A percentile compares a stretch with the other conserved stretches of the same genome.
phyloP scores from a whole-genome alignment of 2,329 filamentous ascomycete genomes.

The Pseudocercospora crystallina region DNA sequence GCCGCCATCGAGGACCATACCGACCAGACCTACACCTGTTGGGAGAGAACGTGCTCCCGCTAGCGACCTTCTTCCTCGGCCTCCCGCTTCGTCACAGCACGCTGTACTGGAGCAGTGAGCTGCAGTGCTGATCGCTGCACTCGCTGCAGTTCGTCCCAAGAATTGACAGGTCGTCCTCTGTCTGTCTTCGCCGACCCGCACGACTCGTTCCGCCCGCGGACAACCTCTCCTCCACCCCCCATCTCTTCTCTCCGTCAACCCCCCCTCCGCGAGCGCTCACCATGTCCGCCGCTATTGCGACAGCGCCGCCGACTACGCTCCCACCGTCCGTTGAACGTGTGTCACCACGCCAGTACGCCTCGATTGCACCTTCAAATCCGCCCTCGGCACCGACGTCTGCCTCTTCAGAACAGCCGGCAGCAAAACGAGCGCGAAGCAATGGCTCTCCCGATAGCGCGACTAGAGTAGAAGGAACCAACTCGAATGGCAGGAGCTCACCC shows the following conservation, averaged over 20 bases:
- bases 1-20: neutral
- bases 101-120: constrained; percentile 4
- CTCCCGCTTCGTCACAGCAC: neutral
- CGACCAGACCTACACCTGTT: neutral
- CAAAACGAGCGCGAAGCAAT: constrained; percentile 35
- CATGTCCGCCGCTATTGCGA: constrained; percentile 49
- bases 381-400: constrained; percentile 30
- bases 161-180: neutral
- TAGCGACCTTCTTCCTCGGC: constrained; percentile 8
- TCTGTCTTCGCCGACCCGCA: constrained; percentile 2
- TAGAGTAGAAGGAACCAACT: constrained; percentile 33
- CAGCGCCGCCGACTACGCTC: constrained; percentile 42
- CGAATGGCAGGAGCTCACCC: constrained; percentile 55
- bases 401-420: constrained; percentile 27
- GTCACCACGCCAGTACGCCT: constrained; percentile 44
- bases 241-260: neutral
- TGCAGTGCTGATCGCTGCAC: constrained; percentile 15
- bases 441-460: constrained; percentile 33
- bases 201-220: constrained; percentile 5
- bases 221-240: constrained; percentile 7
- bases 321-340: constrained; percentile 36
- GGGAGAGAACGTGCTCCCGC: neutral
- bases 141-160: constrained; percentile 6
- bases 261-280: constrained; percentile 17
- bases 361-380: constrained; percentile 40